Conservation (phyloP, 2,329 filamentous ascomycete species). For the Macroventuria anomochaeta region DNA sequence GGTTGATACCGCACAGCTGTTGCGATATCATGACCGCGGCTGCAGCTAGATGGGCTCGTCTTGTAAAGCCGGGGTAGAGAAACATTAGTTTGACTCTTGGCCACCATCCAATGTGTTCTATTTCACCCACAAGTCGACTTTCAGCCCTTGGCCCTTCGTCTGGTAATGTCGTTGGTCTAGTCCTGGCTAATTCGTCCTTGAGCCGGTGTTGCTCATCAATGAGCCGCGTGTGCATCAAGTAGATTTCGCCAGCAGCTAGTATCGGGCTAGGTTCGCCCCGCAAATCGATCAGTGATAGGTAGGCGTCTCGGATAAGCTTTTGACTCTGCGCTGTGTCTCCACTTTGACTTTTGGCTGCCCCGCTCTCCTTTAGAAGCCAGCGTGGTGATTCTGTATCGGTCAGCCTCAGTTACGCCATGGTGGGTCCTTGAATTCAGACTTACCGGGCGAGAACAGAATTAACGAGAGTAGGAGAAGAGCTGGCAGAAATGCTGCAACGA, state of each 20-base stretch:
- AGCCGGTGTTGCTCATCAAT: conserved; percentile 3
- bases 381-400: conserved; percentile 2
- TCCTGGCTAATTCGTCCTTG: background rate
- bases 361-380: conserved; percentile 7
- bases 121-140: too few relatives aligned
- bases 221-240: background rate
- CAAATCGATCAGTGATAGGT: conserved; percentile 1
- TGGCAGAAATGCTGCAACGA: background rate
- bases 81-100: background rate
- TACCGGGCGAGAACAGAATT: conserved; percentile 4
- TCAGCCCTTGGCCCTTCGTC: too few relatives aligned
- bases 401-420: too few relatives aligned
- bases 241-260: conserved; percentile 1
- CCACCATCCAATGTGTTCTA: conserved; percentile 3
- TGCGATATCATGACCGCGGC: conserved; percentile 6
- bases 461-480: background rate
- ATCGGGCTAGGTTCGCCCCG: background rate
- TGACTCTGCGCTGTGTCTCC: background rate
- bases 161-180: too few relatives aligned
- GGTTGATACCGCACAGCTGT: conserved; percentile 9
- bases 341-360: background rate
- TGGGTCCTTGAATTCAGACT: too few relatives aligned
- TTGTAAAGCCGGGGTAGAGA: background rate
- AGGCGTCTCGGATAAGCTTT: background rate
- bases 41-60: background rate